A percentile compares a stretch with the other conserved stretches of the same genome.
phyloP scores from a whole-genome alignment of 192 early-diverging fungal genomes.

The Linnemannia schmuckeri region DNA sequence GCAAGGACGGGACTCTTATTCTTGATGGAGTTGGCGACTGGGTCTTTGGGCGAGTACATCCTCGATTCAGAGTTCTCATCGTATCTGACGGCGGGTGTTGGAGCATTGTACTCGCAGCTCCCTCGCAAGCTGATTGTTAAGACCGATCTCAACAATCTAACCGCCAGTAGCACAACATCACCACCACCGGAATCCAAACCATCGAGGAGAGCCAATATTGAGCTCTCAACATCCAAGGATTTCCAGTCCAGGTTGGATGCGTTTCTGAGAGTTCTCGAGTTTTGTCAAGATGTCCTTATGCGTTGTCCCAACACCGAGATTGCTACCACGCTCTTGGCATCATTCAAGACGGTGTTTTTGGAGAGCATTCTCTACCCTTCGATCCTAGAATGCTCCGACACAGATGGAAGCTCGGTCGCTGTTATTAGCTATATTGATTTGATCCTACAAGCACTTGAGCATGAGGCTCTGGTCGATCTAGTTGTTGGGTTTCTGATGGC shows the following conservation, averaged over 20 bases:
- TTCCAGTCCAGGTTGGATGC: conserved; percentile 78
- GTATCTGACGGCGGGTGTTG: conserved; percentile 86
- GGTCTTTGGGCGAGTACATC: conserved; percentile 88
- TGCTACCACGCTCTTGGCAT: conserved; percentile 67
- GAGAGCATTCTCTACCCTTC: conserved; percentile 90
- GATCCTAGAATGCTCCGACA: conserved; percentile 89
- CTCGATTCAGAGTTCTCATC: conserved; percentile 85
- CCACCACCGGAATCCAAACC: conserved; percentile 25
- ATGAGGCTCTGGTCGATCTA: conserved; percentile 79
- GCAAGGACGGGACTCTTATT: conserved; percentile 89
- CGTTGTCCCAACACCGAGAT: conserved; percentile 77
- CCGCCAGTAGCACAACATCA: conserved; percentile 21
- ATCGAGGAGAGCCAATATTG: conserved; percentile 58
- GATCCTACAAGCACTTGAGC: conserved; percentile 82
- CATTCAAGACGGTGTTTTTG: conserved; percentile 84
- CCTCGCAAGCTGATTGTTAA: conserved; percentile 80
- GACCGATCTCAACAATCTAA: conserved; percentile 25
- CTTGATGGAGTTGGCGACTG: conserved; percentile 83
- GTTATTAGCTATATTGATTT: conserved; percentile 91
- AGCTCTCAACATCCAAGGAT: conserved; percentile 68
- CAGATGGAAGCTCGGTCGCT: conserved; percentile 91
- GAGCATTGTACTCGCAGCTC: conserved; percentile 91
- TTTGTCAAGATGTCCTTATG: conserved; percentile 80
- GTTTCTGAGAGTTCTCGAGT: conserved; percentile 74
- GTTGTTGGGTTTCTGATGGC: conserved; percentile 86